Conservation (phyloP, 1,284 basidiomycete species). For the Meira miltonrushii region DNA sequence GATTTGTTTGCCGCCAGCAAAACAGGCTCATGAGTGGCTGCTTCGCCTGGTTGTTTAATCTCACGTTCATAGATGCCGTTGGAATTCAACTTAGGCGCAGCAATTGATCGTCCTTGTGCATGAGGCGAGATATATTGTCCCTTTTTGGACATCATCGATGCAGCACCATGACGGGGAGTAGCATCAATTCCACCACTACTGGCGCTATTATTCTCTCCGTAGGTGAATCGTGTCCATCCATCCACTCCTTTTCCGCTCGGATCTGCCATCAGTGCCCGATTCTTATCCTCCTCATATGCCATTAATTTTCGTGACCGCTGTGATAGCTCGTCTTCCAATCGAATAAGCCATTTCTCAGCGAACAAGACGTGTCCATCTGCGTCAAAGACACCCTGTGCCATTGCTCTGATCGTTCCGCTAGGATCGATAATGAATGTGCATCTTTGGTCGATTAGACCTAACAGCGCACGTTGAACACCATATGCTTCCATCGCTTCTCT, state of each 20-base stretch:
- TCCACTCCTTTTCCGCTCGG: slow-evolving; percentile 13
- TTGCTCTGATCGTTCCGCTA: slow-evolving; percentile 33
- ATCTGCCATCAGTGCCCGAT: slow-evolving; percentile 8
- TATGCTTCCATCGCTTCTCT: slow-evolving; percentile 29
- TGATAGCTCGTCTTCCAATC: slow-evolving; percentile 38
- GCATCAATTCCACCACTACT: slow-evolving; percentile 22
- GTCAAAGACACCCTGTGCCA: slow-evolving; percentile 38
- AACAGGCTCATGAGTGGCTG: background rate
- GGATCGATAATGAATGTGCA: slow-evolving; percentile 44
- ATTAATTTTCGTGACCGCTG: slow-evolving; percentile 19
- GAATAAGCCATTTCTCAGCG: slow-evolving; percentile 38
- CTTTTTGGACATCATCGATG: background rate
- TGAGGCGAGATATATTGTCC: background rate
- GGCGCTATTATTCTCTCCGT: slow-evolving; percentile 17
- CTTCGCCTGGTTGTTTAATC: background rate
- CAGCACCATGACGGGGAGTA: slow-evolving; percentile 33
- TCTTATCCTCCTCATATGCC: slow-evolving; percentile 18
- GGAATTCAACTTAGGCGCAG: background rate
- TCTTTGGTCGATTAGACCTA: slow-evolving; percentile 32
- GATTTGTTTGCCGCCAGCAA: background rate
- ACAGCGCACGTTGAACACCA: slow-evolving; percentile 24
- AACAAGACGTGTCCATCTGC: slow-evolving; percentile 30
- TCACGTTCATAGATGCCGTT: background rate
- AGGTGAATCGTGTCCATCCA: slow-evolving; percentile 19
- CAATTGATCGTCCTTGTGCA: background rate